Conservation (phyloP, 306 rosid species). For the Acmispon strigosus region DNA sequence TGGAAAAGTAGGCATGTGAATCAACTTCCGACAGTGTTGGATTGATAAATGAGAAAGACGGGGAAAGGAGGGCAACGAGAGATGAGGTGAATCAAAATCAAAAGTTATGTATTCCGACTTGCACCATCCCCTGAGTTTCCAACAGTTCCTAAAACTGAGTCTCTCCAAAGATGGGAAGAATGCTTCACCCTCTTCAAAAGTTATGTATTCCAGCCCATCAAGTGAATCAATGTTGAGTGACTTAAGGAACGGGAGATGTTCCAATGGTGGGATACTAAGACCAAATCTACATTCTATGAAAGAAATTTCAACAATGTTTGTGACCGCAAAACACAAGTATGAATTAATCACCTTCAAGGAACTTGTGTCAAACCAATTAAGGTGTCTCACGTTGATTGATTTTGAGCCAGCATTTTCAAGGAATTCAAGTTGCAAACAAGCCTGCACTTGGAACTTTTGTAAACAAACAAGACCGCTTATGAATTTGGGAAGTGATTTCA, state of each 20-base stretch:
- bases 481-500: background rate
- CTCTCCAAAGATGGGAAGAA: too few species aligned
- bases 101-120: background rate
- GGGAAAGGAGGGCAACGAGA: slow-evolving; percentile 9
- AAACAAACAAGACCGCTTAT: background rate
- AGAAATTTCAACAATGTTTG: background rate
- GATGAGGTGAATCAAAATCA: background rate
- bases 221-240: rapidly evolving
- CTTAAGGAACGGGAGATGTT: background rate
- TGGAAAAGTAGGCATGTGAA: slow-evolving; percentile 9
- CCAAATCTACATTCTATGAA: rapidly evolving
- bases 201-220: background rate
- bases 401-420: background rate
- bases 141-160: too few species aligned
- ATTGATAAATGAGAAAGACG: background rate
- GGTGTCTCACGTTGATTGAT: background rate
- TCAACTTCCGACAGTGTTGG: background rate
- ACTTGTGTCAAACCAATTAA: background rate
- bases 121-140: too few species aligned
- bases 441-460: background rate
- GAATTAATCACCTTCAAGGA: background rate
- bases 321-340: background rate
- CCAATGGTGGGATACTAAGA: background rate
- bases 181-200: background rate
- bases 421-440: background rate